Conservation (phyloP, 345 rosid genomes). For the Noccaea caerulescens region DNA sequence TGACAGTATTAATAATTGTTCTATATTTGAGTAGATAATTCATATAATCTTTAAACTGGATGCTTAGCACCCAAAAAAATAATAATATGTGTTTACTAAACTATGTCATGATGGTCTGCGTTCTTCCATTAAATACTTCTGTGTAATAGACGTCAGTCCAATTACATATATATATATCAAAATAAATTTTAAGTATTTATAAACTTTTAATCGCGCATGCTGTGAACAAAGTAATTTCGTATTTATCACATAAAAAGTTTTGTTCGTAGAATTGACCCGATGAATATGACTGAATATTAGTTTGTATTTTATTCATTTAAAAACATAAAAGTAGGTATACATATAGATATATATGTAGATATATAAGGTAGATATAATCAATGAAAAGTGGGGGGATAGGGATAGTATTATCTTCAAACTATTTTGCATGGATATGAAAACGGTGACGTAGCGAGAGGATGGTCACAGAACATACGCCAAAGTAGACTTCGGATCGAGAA, state of each 20-base stretch:
- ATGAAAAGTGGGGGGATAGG: slow-evolving; percentile 37
- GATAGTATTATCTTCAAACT: slow-evolving; percentile 40
- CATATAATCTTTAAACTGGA: not conserved
- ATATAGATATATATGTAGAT: not conserved
- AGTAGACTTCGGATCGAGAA: slow-evolving; percentile 45
- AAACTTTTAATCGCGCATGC: not conserved
- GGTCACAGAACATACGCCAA: slow-evolving; percentile 45
- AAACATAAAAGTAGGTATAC: not conserved
- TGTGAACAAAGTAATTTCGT: not conserved
- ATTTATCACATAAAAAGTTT: not conserved
- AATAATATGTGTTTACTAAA: not conserved
- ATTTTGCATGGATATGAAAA: slow-evolving; percentile 50
- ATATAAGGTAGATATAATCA: slow-evolving; percentile 30
- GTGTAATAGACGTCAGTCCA: slow-evolving; percentile 9
- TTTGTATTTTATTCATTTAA: slow-evolving; percentile 4
- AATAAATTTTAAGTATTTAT: not conserved
- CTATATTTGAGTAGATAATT: not conserved
- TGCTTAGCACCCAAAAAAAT: not conserved
- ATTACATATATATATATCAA: not conserved
- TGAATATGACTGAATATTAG: not conserved
- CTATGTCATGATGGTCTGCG: not conserved
- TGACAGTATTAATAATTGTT: too few species aligned
- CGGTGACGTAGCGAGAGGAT: slow-evolving; percentile 49
- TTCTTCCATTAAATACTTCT: not conserved
- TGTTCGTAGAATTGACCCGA: not conserved